phyloP scores from a whole-genome alignment of 176 grass and related monocot species.

The Luzula sylvatica region DNA sequence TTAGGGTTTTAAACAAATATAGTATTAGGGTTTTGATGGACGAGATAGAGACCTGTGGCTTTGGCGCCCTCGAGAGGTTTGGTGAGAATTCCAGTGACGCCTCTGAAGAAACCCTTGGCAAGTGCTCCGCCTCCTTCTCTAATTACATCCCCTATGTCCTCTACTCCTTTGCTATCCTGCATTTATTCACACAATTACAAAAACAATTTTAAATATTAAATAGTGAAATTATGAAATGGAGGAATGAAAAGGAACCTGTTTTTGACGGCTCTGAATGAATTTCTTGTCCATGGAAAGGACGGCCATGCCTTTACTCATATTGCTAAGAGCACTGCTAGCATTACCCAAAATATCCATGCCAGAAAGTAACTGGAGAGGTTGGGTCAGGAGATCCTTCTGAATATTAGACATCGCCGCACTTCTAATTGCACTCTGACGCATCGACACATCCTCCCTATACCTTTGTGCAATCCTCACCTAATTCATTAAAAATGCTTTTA shows the following conservation, averaged over 20 bases:
- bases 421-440: slow-evolving; percentile 86
- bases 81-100: slow-evolving; percentile 92
- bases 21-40: too few species aligned
- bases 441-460: slow-evolving; percentile 67
- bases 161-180: slow-evolving; percentile 98
- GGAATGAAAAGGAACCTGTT: slow-evolving; percentile 41
- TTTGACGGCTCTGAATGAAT: slow-evolving; percentile 84
- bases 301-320: slow-evolving; percentile 99
- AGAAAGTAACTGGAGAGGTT: slow-evolving; percentile 91
- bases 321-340: slow-evolving; percentile 93
- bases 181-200: too few species aligned
- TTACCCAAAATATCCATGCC: slow-evolving; percentile 99
- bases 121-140: slow-evolving; percentile 95
- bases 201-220: too few species aligned
- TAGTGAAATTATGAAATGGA: too few species aligned
- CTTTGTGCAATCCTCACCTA: slow-evolving; percentile 87
- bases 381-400: slow-evolving; percentile 94
- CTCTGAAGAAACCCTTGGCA: slow-evolving; percentile 93
- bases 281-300: slow-evolving; percentile 99
- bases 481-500: neutral
- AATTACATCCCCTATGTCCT: slow-evolving; percentile 94
- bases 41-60: slow-evolving; percentile 10
- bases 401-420: slow-evolving; percentile 69
- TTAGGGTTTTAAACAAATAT: too few species aligned
- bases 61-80: slow-evolving; percentile 98